phyloP scores from a whole-genome alignment of 1,284 basidiomycete genomes.

The Ustilago xerochloae region DNA sequence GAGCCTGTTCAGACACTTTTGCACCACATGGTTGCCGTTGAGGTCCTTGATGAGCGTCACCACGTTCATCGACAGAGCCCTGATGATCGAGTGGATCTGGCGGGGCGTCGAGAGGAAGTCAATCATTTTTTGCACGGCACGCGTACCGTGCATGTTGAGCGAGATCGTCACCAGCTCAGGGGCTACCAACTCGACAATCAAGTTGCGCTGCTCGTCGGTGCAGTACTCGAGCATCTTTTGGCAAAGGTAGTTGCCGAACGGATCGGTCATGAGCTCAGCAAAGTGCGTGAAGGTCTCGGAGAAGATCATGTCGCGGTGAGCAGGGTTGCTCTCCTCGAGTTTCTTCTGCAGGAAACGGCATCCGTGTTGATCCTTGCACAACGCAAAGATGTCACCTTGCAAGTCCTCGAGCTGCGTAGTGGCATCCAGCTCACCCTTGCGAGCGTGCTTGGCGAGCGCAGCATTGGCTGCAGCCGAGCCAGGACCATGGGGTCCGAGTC shows the following conservation, averaged over 20 bases:
- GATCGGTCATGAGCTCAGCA: constrained; percentile 98
- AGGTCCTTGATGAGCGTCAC: constrained; percentile 99
- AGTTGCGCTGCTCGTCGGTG: constrained; percentile 95
- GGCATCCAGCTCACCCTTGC: constrained; percentile 84
- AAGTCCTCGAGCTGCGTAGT: constrained; percentile 95
- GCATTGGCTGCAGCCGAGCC: constrained; percentile 22
- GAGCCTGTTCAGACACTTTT: constrained; percentile 98
- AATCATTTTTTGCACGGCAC: constrained; percentile 99
- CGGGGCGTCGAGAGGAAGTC: constrained; percentile 79
- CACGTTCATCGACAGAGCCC: constrained; percentile 95
- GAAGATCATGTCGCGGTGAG: constrained; percentile 93
- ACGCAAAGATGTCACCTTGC: constrained; percentile 85
- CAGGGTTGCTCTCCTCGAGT: constrained; percentile 88
- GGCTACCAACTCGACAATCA: constrained; percentile 96
- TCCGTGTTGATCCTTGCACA: constrained; percentile 99
- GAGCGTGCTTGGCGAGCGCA: constrained; percentile 39
- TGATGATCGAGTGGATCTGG: constrained; percentile 97
- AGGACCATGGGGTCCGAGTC: constrained; percentile 16
- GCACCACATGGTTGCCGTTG: constrained; percentile 99
- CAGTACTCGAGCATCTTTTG: constrained; percentile 98
- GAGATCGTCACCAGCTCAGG: constrained; percentile 98
- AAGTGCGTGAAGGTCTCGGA: constrained; percentile 97
- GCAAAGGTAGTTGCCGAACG: constrained; percentile 99
- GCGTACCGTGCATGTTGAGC: constrained; percentile 99
- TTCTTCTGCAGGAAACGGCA: constrained; percentile 99